Evolutionary conservation across 805 yeast genomes (phyloP).

Genomic region (Millerozyma miso): DNA sequence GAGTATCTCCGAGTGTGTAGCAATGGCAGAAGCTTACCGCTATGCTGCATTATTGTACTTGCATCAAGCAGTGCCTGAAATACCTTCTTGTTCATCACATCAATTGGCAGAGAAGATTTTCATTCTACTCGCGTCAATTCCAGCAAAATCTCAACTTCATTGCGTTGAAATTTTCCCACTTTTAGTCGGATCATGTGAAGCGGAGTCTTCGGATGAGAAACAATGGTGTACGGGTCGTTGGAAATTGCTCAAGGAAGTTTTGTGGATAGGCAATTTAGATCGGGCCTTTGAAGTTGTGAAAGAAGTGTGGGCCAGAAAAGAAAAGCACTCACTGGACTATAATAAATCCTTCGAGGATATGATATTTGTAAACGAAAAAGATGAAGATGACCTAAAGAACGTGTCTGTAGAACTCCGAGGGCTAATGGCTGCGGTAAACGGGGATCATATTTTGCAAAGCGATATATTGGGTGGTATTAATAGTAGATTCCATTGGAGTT

Average conservation of each 20-base stretch:
- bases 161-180: slow-evolving; percentile 64
- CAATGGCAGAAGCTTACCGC: slow-evolving; percentile 69
- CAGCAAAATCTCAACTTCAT: slow-evolving; percentile 51
- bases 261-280: slow-evolving; percentile 67
- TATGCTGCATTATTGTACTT: slow-evolving; percentile 55
- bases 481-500: slow-evolving; percentile 61
- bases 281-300: slow-evolving; percentile 63
- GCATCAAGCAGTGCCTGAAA: slow-evolving; percentile 70
- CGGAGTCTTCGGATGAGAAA: slow-evolving; percentile 52
- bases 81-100: slow-evolving; percentile 52
- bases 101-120: slow-evolving; percentile 57
- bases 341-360: slow-evolving; percentile 10
- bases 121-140: slow-evolving; percentile 59
- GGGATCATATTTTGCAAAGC: slow-evolving; percentile 24
- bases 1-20: slow-evolving; percentile 56
- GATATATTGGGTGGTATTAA: slow-evolving; percentile 37
- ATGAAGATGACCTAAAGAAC: slow-evolving; percentile 13
- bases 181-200: slow-evolving; percentile 64
- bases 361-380: background rate
- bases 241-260: slow-evolving; percentile 46
- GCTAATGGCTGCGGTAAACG: slow-evolving; percentile 37
- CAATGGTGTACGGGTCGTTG: slow-evolving; percentile 60
- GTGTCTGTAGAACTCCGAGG: slow-evolving; percentile 35
- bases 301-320: slow-evolving; percentile 68
- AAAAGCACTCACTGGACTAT: slow-evolving; percentile 30